These are phyloP conservation scores for Gaeumannomyces sp. DNA, from an alignment of 2,329 filamentous ascomycete species.

Conservation along the genomic window DNA sequence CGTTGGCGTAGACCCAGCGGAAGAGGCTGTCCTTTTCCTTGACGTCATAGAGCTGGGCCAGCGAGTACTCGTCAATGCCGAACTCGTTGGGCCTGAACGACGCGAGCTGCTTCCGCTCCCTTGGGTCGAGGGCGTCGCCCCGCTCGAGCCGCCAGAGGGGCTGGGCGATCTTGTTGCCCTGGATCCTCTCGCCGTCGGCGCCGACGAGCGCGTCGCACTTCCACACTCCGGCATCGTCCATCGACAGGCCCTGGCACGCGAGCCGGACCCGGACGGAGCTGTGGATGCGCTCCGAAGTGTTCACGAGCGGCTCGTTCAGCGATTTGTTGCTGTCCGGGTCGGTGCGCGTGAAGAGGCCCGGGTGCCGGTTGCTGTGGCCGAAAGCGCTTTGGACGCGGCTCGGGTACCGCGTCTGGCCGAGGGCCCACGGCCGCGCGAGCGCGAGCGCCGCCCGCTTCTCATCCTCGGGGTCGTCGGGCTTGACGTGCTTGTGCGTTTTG, in stretches of 20 bases:
- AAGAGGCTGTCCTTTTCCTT: conserved; percentile 21
- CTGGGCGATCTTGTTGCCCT: not conserved
- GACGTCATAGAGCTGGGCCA: conserved; percentile 19
- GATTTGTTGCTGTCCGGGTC: conserved; percentile 31
- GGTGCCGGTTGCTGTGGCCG: conserved; percentile 24
- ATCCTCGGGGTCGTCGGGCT: conserved; percentile 14
- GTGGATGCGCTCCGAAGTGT: conserved; percentile 33
- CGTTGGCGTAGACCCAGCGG: conserved; percentile 23
- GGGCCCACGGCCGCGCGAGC: conserved; percentile 23
- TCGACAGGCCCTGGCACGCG: conserved; percentile 21
- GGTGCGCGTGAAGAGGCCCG: conserved; percentile 30
- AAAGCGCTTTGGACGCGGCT: conserved; percentile 20
- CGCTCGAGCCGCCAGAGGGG: conserved; percentile 23
- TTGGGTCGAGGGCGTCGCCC: conserved; percentile 1
- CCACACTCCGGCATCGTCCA: conserved; percentile 29
- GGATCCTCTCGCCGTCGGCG: conserved; percentile 6
- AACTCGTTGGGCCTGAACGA: conserved; percentile 14
- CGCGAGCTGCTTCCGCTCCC: conserved; percentile 10
- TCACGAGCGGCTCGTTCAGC: conserved; percentile 27
- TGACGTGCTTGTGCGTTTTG: conserved; percentile 14
- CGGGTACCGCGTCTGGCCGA: conserved; percentile 24
- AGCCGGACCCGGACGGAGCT: conserved; percentile 23
- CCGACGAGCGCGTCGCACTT: conserved; percentile 21
- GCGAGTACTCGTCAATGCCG: conserved; percentile 3
- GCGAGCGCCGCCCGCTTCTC: conserved; percentile 11